A percentile compares a stretch with the other conserved stretches of the same genome.
Conservation (phyloP, 768 basidiomycete species). For the Phylloporus sp. region DNA sequence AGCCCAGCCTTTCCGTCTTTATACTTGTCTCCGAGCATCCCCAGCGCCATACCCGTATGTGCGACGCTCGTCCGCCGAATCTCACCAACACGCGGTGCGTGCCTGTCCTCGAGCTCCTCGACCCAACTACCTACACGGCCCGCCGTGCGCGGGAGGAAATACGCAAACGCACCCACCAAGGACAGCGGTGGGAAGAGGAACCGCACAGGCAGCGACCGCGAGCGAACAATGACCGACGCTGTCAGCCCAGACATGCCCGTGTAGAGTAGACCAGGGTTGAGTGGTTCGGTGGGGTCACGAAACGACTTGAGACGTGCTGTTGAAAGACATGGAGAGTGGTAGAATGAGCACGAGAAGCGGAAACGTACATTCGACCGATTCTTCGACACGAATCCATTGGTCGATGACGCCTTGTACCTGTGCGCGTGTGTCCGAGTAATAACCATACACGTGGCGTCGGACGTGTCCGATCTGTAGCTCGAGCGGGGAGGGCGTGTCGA, state of each 20-base stretch:
- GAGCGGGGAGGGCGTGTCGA: constrained; percentile 70
- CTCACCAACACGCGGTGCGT: constrained; percentile 66
- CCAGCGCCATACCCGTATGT: constrained; percentile 58
- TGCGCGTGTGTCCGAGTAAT: constrained; percentile 54
- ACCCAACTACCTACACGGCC: constrained; percentile 64
- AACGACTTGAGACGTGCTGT: constrained; percentile 81
- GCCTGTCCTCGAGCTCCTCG: constrained; percentile 62
- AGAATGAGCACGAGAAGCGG: background rate
- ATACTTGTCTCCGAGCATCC: constrained; percentile 50
- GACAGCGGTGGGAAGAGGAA: constrained; percentile 73
- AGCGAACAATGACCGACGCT: constrained; percentile 82
- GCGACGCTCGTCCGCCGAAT: constrained; percentile 63
- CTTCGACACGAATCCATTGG: constrained; percentile 83
- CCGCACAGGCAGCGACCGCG: constrained; percentile 66
- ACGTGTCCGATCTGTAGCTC: constrained; percentile 72
- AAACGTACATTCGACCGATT: constrained; percentile 76
- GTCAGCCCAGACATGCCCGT: constrained; percentile 85
- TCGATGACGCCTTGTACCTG: constrained; percentile 71
- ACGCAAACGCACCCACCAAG: constrained; percentile 61
- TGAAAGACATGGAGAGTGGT: background rate
- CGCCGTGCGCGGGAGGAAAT: constrained; percentile 86
- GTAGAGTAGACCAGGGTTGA: constrained; percentile 89
- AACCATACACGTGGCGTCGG: constrained; percentile 55
- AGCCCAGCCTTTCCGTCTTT: constrained; percentile 43
- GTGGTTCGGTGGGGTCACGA: constrained; percentile 71